Base-by-base conservation (phyloP, 1,284 basidiomycete species). In the Ustilago xerochloae region DNA sequence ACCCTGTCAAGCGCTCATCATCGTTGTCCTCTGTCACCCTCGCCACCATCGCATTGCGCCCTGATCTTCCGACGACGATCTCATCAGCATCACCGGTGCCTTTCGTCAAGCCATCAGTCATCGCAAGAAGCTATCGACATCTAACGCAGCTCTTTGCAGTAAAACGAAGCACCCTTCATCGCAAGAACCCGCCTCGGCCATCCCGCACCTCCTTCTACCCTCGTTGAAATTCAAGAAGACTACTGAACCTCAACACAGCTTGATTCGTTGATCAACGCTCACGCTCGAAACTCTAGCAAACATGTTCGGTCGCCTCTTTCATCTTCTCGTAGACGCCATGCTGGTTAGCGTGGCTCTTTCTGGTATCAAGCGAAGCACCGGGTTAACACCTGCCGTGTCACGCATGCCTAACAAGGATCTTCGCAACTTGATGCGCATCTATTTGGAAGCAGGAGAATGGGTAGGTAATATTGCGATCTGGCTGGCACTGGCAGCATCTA, bases 401-500 rank as follows among this genome's bases (percentile, higher is more conserved):
- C 50, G 68, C 10, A 71, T 84, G 46, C 79, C 79, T 8, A 79
- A 80, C 67, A 79, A 79, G 43, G 82, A 84, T 38, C 36, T 82
- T 6, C 74, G 81, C 46, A 78, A 82, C 53, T 39, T 83, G 30
- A 56, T 83, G 58, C 63, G 78, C 30, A 69, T 77, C 41, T 84
- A 81, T 45, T 58, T 84, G 29, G 82, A 84, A 54, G 76, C 81
- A 28, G 82, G 82, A 33, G 82, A 84, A 66, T 84, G 82, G 82
- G 80, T 83, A 57, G 64, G 81, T 77, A 13, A n/a, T n/a, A n/a
- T n/a, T n/a, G n/a, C n/a, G n/a, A n/a, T n/a, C n/a, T n/a, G n/a
- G n/a, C n/a, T n/a, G n/a, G n/a, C n/a, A n/a, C n/a, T n/a, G n/a
- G n/a, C n/a, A n/a, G n/a, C n/a, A n/a, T n/a, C n/a, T n/a, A n/a